Evolutionary conservation across 345 rosid species (phyloP), one percentile per base, ranked within the genome.

Genomic region (Streptanthus diversifolius): DNA sequence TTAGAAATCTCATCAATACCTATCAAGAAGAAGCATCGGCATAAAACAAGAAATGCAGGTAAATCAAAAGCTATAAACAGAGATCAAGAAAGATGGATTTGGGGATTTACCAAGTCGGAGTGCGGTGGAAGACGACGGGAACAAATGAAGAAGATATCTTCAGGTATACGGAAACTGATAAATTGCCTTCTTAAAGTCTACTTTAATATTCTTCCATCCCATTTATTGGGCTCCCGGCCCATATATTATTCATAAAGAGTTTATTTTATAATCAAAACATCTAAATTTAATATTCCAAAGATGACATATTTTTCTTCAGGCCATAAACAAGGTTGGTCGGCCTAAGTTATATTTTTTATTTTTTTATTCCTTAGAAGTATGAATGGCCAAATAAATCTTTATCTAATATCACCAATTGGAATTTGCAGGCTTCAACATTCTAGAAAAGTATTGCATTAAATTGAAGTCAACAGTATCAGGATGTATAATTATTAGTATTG

Each of bases 31-130:
- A 69, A 0, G 45, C 5, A 57, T 32, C 35, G 18, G 21, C 7
- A n/a, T 13, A 39, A 61, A 24, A 32, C 0, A 13, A 8, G 11
- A 39, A 41, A 25, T 5, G 12, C 24, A 8, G 7, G 3, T 5
- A 10, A 63, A 32, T 5, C 2, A 7, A 35, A 44, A 33, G 47
- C 22, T n/a, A 25, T 24, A 29, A 66, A 25, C 5, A 37, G 45
- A 43, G 45, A 72, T 14, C 24, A 47, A 30, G 39, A 65, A 7
- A 44, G 30, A 59, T 59, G 48, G 43, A 27, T 25, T 14, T 17
- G 9, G 15, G 36, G 45, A 67, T 45, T 51, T 75, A 75, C 79
- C 74, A 68, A 52, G 69, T 75, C 68, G 47, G 60, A 74, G 43
- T 37, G 36, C 43, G 37, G 70, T 44, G 41, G 49, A 15, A 18